Base-by-base conservation (phyloP, 1,139 yeast genomes). In the Saccharomycopsis hybrid region DNA sequence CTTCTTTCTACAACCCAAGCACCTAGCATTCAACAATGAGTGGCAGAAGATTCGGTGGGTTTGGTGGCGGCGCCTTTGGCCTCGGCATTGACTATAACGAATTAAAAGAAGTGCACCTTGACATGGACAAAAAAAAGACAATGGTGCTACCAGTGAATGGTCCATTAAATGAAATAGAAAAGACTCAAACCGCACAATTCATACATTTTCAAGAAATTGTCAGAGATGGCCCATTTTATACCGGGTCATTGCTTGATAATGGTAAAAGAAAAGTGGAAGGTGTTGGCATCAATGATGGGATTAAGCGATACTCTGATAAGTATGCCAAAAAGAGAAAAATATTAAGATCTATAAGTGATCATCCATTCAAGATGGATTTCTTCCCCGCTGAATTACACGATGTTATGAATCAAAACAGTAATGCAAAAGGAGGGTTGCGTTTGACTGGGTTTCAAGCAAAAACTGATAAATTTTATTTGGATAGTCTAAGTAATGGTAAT, bases 301-400 rank as follows among this genome's bases (percentile, higher is more conserved):
- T 86, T 41, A 78, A 80, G 59, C 72, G 95, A 59, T 85, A 84
- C 61, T 77, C 89, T 2, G 95, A 86, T 63, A 74, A 72, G 60
- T 86, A 83, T 63, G 73, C 84, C 57, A 84, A 84, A 61, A 82
- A 79, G 56, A 77, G 86, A 52, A 82, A 78, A 60, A 76, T 82
- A n/a, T 92, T 92, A 1, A 74, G 84, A 51, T 81, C 94, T 2
- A 77, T 85, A 18, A 85, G 83, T 57, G 95, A 86, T 53, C 94
- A 87, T 66, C 96, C 96, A 1, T 88, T 83, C 62, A 76, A 76
- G 55, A 59, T 77, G 30, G 80, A 77, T 51, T 74, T 85, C 55
- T 87, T 90, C 65, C 97, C 97, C 1, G 73, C 71, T 29, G 97
- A 92, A 63, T 70, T 92, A 52, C 82, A 85, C 58, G 68, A 75